These are phyloP conservation scores for Stenogyne calaminthoides DNA, from an alignment of 305 asterid species.

Conservation along the genomic window DNA sequence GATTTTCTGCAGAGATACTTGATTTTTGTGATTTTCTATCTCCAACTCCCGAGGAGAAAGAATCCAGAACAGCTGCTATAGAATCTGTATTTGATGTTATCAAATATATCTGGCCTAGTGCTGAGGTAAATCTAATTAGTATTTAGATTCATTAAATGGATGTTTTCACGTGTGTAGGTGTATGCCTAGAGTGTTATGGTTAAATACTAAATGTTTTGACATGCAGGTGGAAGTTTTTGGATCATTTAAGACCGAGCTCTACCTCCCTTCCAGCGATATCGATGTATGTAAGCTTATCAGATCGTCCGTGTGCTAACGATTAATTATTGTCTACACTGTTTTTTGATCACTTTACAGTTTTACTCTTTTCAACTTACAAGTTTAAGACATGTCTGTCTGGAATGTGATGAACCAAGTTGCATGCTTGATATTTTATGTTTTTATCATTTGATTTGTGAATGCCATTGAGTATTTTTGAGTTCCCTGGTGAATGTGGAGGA, in stretches of 20 bases:
- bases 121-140: constrained; percentile 51
- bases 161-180: not conserved
- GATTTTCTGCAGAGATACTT: constrained; percentile 67
- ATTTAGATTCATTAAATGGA: not conserved
- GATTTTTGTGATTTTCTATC: constrained; percentile 93
- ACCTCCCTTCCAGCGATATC: constrained; percentile 93
- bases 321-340: not conserved
- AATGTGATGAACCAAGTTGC: not conserved
- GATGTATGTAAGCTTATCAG: too few species aligned
- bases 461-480: not conserved
- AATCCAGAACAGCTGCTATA: constrained; percentile 73
- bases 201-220: constrained; percentile 14
- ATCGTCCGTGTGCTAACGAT: not conserved
- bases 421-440: constrained; percentile 13
- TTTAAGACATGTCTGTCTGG: not conserved
- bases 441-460: not conserved
- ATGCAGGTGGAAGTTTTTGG: constrained; percentile 94
- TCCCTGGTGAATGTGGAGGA: constrained; percentile 8
- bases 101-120: constrained; percentile 83
- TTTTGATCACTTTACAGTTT: constrained; percentile 9
- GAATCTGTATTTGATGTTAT: constrained; percentile 75
- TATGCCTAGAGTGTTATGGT: constrained; percentile 12
- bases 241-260: constrained; percentile 91
- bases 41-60: constrained; percentile 84
- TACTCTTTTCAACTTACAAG: not conserved